Conservation (phyloP, 495 filamentous ascomycete species). For the Lasiosphaeria ovina region DNA sequence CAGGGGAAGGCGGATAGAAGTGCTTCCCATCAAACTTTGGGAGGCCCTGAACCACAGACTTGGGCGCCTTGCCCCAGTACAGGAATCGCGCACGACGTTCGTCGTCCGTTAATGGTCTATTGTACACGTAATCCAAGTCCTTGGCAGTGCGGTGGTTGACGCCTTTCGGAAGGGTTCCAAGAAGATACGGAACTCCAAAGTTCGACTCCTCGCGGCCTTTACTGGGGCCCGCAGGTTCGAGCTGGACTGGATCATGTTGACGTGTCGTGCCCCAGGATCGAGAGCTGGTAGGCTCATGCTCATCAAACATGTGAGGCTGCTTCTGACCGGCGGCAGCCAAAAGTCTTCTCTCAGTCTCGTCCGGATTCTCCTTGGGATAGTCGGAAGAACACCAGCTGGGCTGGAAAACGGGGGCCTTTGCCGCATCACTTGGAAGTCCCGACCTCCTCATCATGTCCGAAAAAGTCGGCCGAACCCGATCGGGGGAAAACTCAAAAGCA, state of each 20-base stretch:
- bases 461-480: conserved; percentile 2
- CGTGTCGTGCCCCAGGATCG: neutral
- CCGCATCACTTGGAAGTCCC: conserved; percentile 24
- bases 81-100: conserved; percentile 48
- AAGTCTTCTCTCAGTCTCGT: conserved; percentile 14
- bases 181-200: conserved; percentile 40
- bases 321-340: conserved; percentile 3
- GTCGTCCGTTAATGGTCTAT: conserved; percentile 45
- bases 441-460: conserved; percentile 23
- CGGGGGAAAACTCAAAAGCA: conserved; percentile 5
- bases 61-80: conserved; percentile 51
- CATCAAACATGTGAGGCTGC: neutral
- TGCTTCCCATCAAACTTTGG: conserved; percentile 58
- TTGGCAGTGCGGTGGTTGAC: conserved; percentile 31
- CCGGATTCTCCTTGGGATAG: conserved; percentile 12
- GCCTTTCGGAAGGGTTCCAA: conserved; percentile 42
- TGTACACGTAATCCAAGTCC: conserved; percentile 45
- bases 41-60: conserved; percentile 40
- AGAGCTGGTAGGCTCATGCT: neutral
- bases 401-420: conserved; percentile 31
- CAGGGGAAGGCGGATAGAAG: conserved; percentile 54
- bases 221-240: conserved; percentile 8
- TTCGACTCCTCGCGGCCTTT: conserved; percentile 4
- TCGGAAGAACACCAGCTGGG: conserved; percentile 24
- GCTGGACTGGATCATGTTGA: neutral